These are phyloP conservation scores for rapeseed (Brassica napus) DNA, from an alignment of 345 rosid species.

Conservation along the genomic window Da-Ae NC_063445.1:17317001-17317500, in stretches of 20 bases:
- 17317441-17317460: too few species aligned
- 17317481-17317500: neutral
- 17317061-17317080: slow-evolving; percentile 14
- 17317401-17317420: too few species aligned
- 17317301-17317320: too few species aligned
- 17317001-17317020: slow-evolving; percentile 2
- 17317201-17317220: neutral
- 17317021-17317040: neutral
- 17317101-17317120: slow-evolving; percentile 27
- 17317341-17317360: too few species aligned
- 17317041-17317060: neutral
- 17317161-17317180: slow-evolving; percentile 38
- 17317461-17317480: neutral
- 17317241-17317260: neutral
- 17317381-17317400: too few species aligned
- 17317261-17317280: too few species aligned
- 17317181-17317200: slow-evolving; percentile 30
- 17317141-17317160: slow-evolving; percentile 23
- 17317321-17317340: too few species aligned
- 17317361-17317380: too few species aligned
- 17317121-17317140: slow-evolving; percentile 1
- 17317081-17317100: neutral
- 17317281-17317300: too few species aligned
- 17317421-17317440: neutral
- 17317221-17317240: neutral